phyloP scores from a whole-genome alignment of 2,329 filamentous ascomycete species.

The Dactylellina sp. region DNA sequence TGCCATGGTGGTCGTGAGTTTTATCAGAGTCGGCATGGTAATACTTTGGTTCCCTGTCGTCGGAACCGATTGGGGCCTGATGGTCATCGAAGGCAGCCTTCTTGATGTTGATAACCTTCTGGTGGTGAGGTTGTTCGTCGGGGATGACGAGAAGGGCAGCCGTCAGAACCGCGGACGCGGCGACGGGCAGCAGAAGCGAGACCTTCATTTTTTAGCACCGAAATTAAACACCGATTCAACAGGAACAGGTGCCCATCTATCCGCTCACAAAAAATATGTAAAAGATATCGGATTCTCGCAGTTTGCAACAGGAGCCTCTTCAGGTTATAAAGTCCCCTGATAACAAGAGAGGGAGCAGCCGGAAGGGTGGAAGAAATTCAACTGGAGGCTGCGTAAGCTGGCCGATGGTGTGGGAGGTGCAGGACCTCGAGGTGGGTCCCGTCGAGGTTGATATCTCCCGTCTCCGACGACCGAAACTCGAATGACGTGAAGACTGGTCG shows the following conservation, averaged over 20 bases:
- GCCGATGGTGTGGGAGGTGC: background rate
- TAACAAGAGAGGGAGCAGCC: no score
- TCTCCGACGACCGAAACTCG: no score
- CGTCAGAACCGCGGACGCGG: slow-evolving; percentile 40
- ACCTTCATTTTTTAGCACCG: slow-evolving; percentile 54
- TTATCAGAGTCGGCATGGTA: slow-evolving; percentile 1
- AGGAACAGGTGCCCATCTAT: background rate
- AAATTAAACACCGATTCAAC: background rate
- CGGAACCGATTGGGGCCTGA: slow-evolving; percentile 50
- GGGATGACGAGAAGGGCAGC: slow-evolving; percentile 48
- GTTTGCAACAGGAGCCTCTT: background rate
- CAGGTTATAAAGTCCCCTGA: background rate
- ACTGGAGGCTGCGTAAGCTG: slow-evolving; percentile 4
- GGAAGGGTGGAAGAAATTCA: background rate
- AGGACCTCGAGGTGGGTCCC: no score
- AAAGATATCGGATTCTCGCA: no score
- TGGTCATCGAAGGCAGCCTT: slow-evolving; percentile 25
- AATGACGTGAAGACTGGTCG: slow-evolving; percentile 8
- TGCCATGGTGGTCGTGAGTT: slow-evolving; percentile 6
- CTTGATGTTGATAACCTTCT: background rate
- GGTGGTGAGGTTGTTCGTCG: slow-evolving; percentile 29
- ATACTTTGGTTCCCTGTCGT: slow-evolving; percentile 15
- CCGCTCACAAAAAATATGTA: no score
- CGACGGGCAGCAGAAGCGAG: slow-evolving; percentile 50
- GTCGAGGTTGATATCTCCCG: no score